Evolutionary conservation across 2,329 filamentous ascomycete genomes (phyloP).

Genomic region (Aspergillus sp.): DNA sequence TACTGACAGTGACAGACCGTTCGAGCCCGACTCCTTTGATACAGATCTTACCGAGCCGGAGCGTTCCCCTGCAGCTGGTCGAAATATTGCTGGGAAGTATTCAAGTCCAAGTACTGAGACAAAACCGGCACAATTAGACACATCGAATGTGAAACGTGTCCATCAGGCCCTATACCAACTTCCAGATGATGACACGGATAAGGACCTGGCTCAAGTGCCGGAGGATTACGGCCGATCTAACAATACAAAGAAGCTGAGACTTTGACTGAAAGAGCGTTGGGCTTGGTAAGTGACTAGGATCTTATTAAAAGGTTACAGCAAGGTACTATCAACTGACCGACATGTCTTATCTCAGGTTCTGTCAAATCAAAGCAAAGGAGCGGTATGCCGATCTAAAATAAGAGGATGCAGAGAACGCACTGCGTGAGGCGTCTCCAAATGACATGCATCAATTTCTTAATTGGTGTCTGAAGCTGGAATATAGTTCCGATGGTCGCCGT

Average conservation of each 20-base stretch:
- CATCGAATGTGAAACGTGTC: constrained; percentile 7
- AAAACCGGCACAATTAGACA: neutral
- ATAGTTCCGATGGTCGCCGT: constrained; percentile 8
- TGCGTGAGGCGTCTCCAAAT: constrained; percentile 17
- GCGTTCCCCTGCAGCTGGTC: neutral
- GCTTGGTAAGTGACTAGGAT: neutral
- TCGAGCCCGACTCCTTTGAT: neutral
- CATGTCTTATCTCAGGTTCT: constrained; percentile 15
- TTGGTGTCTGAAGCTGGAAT: constrained; percentile 21
- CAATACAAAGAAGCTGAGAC: constrained; percentile 17
- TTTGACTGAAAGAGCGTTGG: constrained; percentile 4
- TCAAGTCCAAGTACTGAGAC: neutral
- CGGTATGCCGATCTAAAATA: constrained; percentile 17
- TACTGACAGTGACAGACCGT: neutral
- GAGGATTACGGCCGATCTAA: constrained; percentile 20
- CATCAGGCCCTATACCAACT: constrained; percentile 14
- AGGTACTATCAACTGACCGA: neutral
- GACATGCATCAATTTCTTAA: constrained; percentile 24
- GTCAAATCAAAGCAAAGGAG: constrained; percentile 17
- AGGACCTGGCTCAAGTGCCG: constrained; percentile 20
- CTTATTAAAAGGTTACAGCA: neutral
- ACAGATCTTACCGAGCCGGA: neutral
- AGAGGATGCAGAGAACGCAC: constrained; percentile 14
- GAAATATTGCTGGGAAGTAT: neutral
- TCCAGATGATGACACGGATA: constrained; percentile 20